Base-by-base conservation (phyloP, 2,329 filamentous ascomycete species). In the Phyllosticta citribraziliensis region DNA sequence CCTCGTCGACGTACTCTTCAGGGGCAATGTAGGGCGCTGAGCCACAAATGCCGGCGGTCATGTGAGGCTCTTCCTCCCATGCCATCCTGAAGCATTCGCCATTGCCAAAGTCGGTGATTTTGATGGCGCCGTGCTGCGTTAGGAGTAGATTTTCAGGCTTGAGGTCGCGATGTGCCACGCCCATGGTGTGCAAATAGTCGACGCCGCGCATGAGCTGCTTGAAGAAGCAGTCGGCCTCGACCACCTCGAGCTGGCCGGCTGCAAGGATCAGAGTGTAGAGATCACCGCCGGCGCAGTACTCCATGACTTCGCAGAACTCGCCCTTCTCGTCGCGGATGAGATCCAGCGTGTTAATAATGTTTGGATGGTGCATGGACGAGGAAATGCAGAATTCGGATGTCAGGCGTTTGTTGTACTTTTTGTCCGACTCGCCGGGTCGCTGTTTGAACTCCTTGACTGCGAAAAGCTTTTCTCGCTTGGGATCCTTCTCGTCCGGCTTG, bases 51-150 rank as follows among this genome's bases (percentile, higher is more conserved):
- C 94, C 94, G 51, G 91, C 93, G 3, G 96, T 96, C 92, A 97
- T 97, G 75, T 97, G 94, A 20, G 94, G 88, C 74, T 97, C 92
- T 59, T 91, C 94, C 75, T 99, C 94, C 94, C 94, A 99, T 2
- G 94, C 94, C 93, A 97, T 97, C 61, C 94, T 88, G 82, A 99
- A 99, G 75, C 94, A 99, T 75, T 99, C 94, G 69, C 94, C 94
- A 69, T 99, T 99, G 64, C 94, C 94, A 68, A 99, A 99, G 73
- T 99, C 94, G 27, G 94, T 97, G 66, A 99, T 99, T 72, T 99
- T 99, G 67, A 99, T 84, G 14, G 86, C 89, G 62, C 94, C 94
- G 66, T 92, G 90, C 0, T 89, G 94, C 3, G 94, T 99, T 61
- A 99, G 81, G 0, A 99, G 85, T 12, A 99, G 82, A 67, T 99